phyloP scores from a whole-genome alignment of 2,329 filamentous ascomycete genomes.

The Talaromyces sp. region DNA sequence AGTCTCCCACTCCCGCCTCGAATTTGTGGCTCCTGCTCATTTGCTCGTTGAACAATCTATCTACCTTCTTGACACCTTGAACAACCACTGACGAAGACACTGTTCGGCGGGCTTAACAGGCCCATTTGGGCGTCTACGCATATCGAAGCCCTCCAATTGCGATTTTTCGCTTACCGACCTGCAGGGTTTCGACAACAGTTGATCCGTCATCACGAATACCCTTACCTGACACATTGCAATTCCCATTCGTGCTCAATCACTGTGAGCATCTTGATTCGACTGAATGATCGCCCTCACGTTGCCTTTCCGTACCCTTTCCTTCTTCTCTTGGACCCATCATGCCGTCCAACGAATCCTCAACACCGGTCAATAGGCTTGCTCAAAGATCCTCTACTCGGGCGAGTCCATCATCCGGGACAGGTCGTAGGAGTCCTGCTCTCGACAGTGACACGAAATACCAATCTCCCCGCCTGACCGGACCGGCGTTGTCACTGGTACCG shows the following conservation, averaged over 20 bases:
- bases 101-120: not conserved
- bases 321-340: constrained; percentile 17
- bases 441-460: constrained; percentile 28
- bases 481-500: constrained; percentile 30
- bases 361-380: constrained; percentile 25
- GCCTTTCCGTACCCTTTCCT: constrained; percentile 22
- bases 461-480: constrained; percentile 22
- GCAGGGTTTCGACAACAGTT: constrained; percentile 7
- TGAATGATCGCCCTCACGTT: constrained; percentile 25
- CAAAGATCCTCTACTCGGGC: constrained; percentile 8
- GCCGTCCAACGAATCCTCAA: constrained; percentile 17
- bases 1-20: constrained; percentile 3
- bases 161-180: not conserved
- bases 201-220: not conserved
- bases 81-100: not conserved
- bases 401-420: constrained; percentile 9
- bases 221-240: not conserved
- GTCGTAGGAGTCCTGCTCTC: constrained; percentile 25
- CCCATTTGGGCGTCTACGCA: constrained; percentile 13
- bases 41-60: constrained; percentile 7
- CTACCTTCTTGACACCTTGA: constrained; percentile 1
- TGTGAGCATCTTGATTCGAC: constrained; percentile 5
- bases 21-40: constrained; percentile 17
- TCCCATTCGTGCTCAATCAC: not conserved
- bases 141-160: not conserved